Evolutionary conservation across 2,329 filamentous ascomycete species (phyloP), one percentile per base, ranked within the genome.

Genomic region (Aspergillus pseudoviridinutans): DNA sequence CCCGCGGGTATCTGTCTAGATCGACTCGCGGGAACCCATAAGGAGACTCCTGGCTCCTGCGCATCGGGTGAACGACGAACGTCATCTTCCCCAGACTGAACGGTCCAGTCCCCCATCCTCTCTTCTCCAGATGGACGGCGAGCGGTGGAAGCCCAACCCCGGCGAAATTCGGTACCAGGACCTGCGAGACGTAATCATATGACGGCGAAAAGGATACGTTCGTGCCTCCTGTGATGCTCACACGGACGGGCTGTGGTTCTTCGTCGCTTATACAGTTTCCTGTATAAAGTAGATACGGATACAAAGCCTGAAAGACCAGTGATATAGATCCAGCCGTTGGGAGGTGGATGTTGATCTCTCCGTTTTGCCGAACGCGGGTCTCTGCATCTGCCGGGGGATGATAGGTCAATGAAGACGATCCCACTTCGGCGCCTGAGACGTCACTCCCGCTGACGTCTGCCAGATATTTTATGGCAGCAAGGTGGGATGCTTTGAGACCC

Each of bases 401-500:
- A 53, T 78, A 76, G 5, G 58, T 68, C 41, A 78, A 51, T 20
- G 67, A 68, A 20, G 64, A 59, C 10, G 73, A 75, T 25, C 74
- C 74, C 12, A 78, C 62, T 32, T 69, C 62, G 22, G 66, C 74
- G 6, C 73, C 72, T 2, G 67, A 56, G 4, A 75, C 64, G 47
- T 66, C 54, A 2, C 82, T 83, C 42, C 75, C 71, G 59, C 77
- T 81, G 20, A 82, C 78, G 28, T 75, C 66, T 0, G 77, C 78
- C 1, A 87, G 75, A 72, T 80, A 83, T 57, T 78, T 72, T 14
- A 86, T 76, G 14, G 78, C 81, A 2, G 81, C 81, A 1, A 84
- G 72, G 68, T 87, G 84, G 32, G 84, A 84, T 27, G 76, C 70
- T 64, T 84, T 86, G 3, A 87, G 70, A 0, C 84, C 84, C 12